A percentile compares a stretch with the other conserved stretches of the same genome.
Conservation (phyloP, 495 filamentous ascomycete species). For the Pyronema domesticum region DNA sequence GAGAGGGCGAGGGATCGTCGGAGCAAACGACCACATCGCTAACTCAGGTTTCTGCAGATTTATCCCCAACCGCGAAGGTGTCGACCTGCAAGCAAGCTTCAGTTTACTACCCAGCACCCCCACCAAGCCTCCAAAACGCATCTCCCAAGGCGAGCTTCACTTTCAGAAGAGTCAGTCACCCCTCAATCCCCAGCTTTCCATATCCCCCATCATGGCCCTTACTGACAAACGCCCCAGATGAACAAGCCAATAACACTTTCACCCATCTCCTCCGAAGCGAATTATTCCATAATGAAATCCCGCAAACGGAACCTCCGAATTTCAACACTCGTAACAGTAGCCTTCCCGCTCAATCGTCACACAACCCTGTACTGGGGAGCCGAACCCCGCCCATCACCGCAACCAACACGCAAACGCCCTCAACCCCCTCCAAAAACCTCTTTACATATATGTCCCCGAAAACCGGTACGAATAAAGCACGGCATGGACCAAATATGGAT, state of each 20-base stretch:
- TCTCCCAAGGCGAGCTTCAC: conserved; percentile 75
- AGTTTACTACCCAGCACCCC: conserved; percentile 79
- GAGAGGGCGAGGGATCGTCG: neutral
- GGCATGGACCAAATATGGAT: conserved; percentile 70
- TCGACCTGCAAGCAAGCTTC: conserved; percentile 82
- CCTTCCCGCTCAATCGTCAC: conserved; percentile 25
- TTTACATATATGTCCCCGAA: conserved; percentile 81
- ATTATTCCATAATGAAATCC: conserved; percentile 74
- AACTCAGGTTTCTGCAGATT: conserved; percentile 40
- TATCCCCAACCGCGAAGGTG: conserved; percentile 84
- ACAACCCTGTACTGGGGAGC: conserved; percentile 41
- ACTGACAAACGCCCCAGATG: conserved; percentile 35
- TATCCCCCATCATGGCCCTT: neutral
- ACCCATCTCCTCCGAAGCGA: conserved; percentile 77
- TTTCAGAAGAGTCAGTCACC: conserved; percentile 68
- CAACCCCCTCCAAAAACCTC: conserved; percentile 91
- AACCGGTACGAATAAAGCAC: conserved; percentile 71
- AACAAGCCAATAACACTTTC: conserved; percentile 86
- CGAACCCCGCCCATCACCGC: conserved; percentile 70
- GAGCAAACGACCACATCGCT: neutral
- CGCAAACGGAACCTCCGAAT: conserved; percentile 54
- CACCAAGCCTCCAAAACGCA: conserved; percentile 63
- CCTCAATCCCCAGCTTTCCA: neutral
- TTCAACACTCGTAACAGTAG: conserved; percentile 28
- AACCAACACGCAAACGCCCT: conserved; percentile 55